Conservation (phyloP, 805 yeast species). For the Tetrapisispora namnaoensis region DNA sequence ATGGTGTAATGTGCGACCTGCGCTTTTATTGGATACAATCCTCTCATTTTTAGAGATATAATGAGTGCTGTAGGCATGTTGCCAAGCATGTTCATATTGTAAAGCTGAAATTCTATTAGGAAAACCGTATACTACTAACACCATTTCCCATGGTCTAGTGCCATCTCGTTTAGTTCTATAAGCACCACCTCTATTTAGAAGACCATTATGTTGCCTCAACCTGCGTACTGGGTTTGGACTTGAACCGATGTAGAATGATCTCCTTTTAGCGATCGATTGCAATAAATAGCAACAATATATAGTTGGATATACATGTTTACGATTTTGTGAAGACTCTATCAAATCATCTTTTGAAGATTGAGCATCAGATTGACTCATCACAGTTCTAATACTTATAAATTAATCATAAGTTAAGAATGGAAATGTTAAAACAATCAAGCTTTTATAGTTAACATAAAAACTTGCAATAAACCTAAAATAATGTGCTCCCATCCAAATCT, state of each 20-base stretch:
- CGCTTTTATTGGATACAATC: slow-evolving; percentile 29
- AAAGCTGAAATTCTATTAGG: slow-evolving; percentile 60
- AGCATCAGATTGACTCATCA: background rate
- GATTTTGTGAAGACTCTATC: background rate
- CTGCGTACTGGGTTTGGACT: slow-evolving; percentile 67
- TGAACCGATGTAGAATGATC: slow-evolving; percentile 68
- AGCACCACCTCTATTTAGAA: slow-evolving; percentile 54
- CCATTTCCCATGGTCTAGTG: slow-evolving; percentile 68
- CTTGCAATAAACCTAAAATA: too few relatives aligned
- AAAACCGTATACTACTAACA: slow-evolving; percentile 56
- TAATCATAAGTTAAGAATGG: background rate
- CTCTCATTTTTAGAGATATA: slow-evolving; percentile 39
- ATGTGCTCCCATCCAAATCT: background rate
- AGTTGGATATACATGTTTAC: slow-evolving; percentile 8
- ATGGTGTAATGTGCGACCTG: slow-evolving; percentile 36
- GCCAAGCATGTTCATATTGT: slow-evolving; percentile 82
- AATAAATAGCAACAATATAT: slow-evolving; percentile 68
- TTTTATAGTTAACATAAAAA: too few relatives aligned
- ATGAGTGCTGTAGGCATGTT: slow-evolving; percentile 57
- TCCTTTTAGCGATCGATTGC: slow-evolving; percentile 47
- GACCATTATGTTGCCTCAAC: slow-evolving; percentile 74
- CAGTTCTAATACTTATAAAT: background rate
- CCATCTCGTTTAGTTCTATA: slow-evolving; percentile 48
- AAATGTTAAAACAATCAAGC: too few relatives aligned
- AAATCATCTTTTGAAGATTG: background rate